phyloP scores from a whole-genome alignment of 805 yeast genomes.

The Metschnikowia lunata region DNA sequence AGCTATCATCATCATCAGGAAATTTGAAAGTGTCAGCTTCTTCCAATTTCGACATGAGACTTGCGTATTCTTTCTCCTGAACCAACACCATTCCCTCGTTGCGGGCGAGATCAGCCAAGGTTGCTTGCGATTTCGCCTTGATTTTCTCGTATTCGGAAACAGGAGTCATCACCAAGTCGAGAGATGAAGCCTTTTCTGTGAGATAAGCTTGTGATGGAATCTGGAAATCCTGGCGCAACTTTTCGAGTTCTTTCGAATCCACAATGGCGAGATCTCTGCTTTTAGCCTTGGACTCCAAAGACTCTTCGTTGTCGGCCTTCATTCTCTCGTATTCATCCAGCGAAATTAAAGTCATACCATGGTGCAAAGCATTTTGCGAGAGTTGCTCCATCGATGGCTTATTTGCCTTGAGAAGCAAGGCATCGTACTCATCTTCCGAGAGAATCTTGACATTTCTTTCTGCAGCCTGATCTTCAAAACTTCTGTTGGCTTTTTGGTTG shows the following conservation, averaged over 20 bases:
- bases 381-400: conserved; percentile 27
- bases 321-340: conserved; percentile 22
- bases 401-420: conserved; percentile 16
- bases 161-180: conserved; percentile 3
- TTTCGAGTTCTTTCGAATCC: conserved; percentile 1
- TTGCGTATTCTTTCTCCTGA: conserved; percentile 1
- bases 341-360: conserved; percentile 27
- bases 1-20: conserved; percentile 4
- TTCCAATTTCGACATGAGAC: conserved; percentile 2
- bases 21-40: conserved; percentile 1
- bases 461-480: conserved; percentile 13
- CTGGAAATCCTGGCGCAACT: conserved; percentile 1
- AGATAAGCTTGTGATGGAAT: conserved; percentile 5
- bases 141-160: conserved; percentile 5
- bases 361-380: conserved; percentile 20
- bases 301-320: conserved; percentile 6
- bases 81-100: conserved; percentile 6
- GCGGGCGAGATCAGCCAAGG: conserved; percentile 1
- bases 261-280: conserved; percentile 5
- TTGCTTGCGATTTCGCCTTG: background rate
- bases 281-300: conserved; percentile 8
- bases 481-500: conserved; percentile 8
- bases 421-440: conserved; percentile 19
- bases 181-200: conserved; percentile 1
- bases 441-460: conserved; percentile 10